Evolutionary conservation across 116 monocot species (phyloP).

Genomic region (Dioscorea cayenensis): DNA sequence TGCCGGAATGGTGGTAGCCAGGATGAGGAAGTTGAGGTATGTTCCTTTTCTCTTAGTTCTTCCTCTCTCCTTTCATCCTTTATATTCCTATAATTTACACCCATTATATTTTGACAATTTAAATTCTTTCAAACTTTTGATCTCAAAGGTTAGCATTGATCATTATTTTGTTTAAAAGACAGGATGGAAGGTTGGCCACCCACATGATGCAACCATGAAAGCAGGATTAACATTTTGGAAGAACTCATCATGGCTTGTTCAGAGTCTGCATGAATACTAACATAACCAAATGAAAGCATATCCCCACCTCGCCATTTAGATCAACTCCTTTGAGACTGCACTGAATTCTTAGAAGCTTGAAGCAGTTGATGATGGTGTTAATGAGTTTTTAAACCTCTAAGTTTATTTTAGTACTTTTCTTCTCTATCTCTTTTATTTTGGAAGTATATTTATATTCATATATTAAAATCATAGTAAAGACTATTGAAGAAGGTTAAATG

Average conservation of each 20-base stretch:
- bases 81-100: no score
- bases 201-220: conserved; percentile 5
- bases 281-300: conserved; percentile 4
- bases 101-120: no score
- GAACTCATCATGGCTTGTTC: conserved; percentile 6
- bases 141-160: not conserved
- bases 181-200: conserved; percentile 15
- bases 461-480: no score
- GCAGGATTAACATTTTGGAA: not conserved
- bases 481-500: no score
- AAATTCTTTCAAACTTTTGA: not conserved
- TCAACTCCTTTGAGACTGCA: conserved; percentile 6
- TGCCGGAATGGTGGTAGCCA: no score
- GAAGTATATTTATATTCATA: no score
- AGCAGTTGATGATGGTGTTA: not conserved
- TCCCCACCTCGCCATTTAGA: conserved; percentile 11
- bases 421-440: no score
- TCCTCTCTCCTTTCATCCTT: no score
- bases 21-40: no score
- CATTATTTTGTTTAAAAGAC: not conserved
- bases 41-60: no score
- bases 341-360: conserved; percentile 1
- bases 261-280: not conserved
- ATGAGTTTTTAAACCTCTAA: no score
- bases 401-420: no score